Conservation (phyloP, 2,329 filamentous ascomycete species). For the Aspergillus phoenicis region DNA sequence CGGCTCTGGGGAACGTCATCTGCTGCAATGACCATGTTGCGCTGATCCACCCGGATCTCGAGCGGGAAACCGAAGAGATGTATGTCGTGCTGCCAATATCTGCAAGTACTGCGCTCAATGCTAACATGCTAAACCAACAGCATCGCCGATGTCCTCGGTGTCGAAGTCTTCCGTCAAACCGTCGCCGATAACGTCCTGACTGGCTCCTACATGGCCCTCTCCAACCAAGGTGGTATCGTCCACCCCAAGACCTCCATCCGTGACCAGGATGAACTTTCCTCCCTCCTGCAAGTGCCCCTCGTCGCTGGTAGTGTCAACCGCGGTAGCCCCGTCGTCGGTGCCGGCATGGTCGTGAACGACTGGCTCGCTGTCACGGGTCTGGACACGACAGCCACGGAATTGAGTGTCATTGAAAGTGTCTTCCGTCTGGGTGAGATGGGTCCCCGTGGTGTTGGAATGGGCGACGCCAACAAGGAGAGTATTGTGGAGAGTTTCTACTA, state of each 20-base stretch:
- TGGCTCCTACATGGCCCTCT: conserved; percentile 93
- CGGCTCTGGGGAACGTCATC: conserved; percentile 94
- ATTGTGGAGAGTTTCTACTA: conserved; percentile 99
- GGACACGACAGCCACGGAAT: conserved; percentile 94
- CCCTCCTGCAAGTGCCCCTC: conserved; percentile 89
- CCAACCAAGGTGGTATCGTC: conserved; percentile 94
- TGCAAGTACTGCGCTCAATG: too few species aligned
- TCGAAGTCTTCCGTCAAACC: conserved; percentile 74
- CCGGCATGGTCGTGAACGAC: conserved; percentile 95
- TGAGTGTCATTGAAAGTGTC: conserved; percentile 94
- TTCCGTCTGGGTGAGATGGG: conserved; percentile 89
- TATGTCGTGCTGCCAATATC: conserved; percentile 22
- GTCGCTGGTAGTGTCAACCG: conserved; percentile 94
- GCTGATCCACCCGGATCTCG: conserved; percentile 91
- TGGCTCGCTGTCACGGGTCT: conserved; percentile 94
- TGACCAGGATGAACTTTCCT: conserved; percentile 96
- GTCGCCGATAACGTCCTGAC: conserved; percentile 96
- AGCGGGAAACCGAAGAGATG: conserved; percentile 98
- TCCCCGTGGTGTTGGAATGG: conserved; percentile 61
- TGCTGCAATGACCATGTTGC: conserved; percentile 96
- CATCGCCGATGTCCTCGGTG: conserved; percentile 79
- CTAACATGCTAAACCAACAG: conserved; percentile 24
- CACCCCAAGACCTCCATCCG: conserved; percentile 96
- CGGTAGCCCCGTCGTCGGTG: conserved; percentile 91
- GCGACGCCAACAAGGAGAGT: conserved; percentile 77